Evolutionary conservation across 768 basidiomycete genomes (phyloP).

Genomic region (Termitomyces sp.): DNA sequence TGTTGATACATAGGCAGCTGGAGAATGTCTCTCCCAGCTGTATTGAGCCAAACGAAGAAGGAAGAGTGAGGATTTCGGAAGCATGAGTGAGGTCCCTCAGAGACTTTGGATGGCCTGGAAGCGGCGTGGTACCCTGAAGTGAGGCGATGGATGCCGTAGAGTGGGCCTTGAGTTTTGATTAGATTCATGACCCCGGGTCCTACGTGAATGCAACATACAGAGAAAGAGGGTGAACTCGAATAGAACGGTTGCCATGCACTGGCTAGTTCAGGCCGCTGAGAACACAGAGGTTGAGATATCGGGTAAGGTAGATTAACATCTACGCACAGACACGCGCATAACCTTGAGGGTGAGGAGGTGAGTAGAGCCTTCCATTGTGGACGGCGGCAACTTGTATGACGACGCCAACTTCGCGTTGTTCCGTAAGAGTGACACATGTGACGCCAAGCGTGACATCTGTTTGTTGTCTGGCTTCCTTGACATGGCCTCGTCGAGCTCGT

Average conservation of each 20-base stretch:
- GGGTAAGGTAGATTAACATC: background rate
- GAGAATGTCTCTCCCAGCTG: constrained; percentile 90
- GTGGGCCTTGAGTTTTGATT: constrained; percentile 38
- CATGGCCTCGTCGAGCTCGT: constrained; percentile 33
- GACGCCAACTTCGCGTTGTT: background rate
- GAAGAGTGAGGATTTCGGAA: constrained; percentile 76
- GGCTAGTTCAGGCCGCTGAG: constrained; percentile 69
- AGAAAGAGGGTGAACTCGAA: constrained; percentile 78
- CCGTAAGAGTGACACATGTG: constrained; percentile 10
- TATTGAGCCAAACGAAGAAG: constrained; percentile 80
- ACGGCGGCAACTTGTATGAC: background rate
- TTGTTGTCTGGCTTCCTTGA: constrained; percentile 29
- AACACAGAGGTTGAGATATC: constrained; percentile 9
- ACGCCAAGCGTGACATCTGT: constrained; percentile 17
- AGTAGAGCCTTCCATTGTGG: constrained; percentile 48
- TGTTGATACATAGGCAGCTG: constrained; percentile 78
- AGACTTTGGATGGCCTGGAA: constrained; percentile 78
- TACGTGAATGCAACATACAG: constrained; percentile 34
- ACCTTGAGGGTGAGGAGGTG: constrained; percentile 81
- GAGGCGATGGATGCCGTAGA: constrained; percentile 77
- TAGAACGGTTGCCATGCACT: constrained; percentile 86
- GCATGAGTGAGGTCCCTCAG: constrained; percentile 78
- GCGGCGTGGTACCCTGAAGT: constrained; percentile 66
- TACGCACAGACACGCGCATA: constrained; percentile 82
- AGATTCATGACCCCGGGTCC: background rate